A percentile compares a stretch with the other conserved stretches of the same genome.
Conservation (phyloP, 352 stramenopile species). For the Pelagophyceae sp. region DNA sequence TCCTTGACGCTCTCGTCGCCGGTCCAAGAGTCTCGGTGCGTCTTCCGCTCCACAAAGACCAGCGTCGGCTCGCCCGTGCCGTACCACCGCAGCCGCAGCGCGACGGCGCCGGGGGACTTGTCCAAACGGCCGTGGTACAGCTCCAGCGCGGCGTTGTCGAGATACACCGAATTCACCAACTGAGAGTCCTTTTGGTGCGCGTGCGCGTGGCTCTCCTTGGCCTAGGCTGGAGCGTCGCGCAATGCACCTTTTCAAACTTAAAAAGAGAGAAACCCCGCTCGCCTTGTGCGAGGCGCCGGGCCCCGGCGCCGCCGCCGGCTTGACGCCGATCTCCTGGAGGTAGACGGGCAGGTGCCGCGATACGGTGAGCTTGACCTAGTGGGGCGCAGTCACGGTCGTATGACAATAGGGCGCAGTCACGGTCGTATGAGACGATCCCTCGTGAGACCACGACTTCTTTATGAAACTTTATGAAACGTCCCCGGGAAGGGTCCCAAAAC, state of each 20-base stretch:
- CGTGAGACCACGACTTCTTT: too few relatives aligned
- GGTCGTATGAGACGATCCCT: too few relatives aligned
- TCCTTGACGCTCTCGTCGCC: conserved; percentile 71
- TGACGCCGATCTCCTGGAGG: conserved; percentile 57
- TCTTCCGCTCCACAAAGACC: conserved; percentile 76
- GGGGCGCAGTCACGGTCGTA: too few relatives aligned
- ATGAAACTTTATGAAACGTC: too few relatives aligned
- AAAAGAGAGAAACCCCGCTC: too few relatives aligned
- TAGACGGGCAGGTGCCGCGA: conserved; percentile 67
- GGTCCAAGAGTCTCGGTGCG: conserved; percentile 69
- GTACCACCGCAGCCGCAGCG: conserved; percentile 69
- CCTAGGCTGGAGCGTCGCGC: too few relatives aligned
- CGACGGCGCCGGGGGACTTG: conserved; percentile 67
- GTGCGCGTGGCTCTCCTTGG: not conserved
- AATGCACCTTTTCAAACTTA: too few relatives aligned
- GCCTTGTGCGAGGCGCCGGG: not conserved
- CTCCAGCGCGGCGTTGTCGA: conserved; percentile 42
- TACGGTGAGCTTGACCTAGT: conserved; percentile 70
- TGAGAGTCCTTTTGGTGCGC: conserved; percentile 64
- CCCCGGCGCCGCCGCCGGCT: not conserved
- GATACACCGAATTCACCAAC: conserved; percentile 69
- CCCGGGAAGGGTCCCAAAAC: too few relatives aligned
- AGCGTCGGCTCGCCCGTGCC: conserved; percentile 55
- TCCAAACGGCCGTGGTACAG: conserved; percentile 71
- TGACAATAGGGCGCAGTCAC: too few relatives aligned